phyloP scores from a whole-genome alignment of 192 early-diverging fungal species.

The Coemansia sp. region DNA sequence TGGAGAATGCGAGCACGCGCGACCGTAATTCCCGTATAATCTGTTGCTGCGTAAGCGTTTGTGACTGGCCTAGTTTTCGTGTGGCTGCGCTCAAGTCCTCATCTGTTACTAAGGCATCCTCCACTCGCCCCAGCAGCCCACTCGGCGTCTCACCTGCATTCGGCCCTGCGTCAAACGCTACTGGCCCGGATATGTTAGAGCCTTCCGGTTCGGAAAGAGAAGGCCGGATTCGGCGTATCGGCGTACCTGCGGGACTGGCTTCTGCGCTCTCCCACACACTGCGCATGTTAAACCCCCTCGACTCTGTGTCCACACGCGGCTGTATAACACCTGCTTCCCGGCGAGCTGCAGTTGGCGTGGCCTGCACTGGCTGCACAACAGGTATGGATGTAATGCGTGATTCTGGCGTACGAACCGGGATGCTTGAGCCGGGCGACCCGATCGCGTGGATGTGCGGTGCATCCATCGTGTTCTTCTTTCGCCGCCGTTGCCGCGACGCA shows the following conservation, averaged over 20 bases:
- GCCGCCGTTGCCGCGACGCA: conserved; percentile 8
- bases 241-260: conserved; percentile 17
- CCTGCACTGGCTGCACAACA: neutral
- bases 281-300: conserved; percentile 11
- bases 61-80: conserved; percentile 38
- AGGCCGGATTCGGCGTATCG: conserved; percentile 10
- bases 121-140: conserved; percentile 40
- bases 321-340: neutral
- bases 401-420: conserved; percentile 30
- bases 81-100: conserved; percentile 27
- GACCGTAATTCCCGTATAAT: conserved; percentile 39
- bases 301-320: neutral
- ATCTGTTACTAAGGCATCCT: conserved; percentile 42
- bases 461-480: conserved; percentile 1
- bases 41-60: conserved; percentile 45
- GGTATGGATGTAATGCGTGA: conserved; percentile 23
- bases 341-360: conserved; percentile 2
- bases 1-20: conserved; percentile 19
- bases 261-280: conserved; percentile 18
- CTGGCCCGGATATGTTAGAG: neutral
- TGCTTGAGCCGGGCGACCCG: neutral
- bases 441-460: neutral
- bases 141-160: neutral
- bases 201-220: neutral
- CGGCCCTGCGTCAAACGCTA: too few relatives aligned